phyloP scores from a whole-genome alignment of 768 basidiomycete genomes.

The Phaffia australis region DNA sequence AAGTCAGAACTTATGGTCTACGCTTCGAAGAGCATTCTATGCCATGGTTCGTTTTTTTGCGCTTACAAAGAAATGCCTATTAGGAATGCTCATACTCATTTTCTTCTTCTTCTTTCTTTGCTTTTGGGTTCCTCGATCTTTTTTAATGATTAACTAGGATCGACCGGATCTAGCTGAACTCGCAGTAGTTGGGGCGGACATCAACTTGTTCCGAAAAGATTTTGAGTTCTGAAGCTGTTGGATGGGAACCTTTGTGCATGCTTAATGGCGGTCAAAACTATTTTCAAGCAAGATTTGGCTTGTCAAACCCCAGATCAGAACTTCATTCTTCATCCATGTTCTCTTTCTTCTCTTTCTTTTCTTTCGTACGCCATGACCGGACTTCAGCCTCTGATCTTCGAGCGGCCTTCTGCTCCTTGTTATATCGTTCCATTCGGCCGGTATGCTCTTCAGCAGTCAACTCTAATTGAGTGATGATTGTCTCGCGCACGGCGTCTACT shows the following conservation, averaged over 20 bases:
- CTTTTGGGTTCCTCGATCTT: background rate
- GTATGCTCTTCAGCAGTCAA: background rate
- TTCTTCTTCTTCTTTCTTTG: background rate
- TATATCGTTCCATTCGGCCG: too few species aligned
- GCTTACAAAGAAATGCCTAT: too few species aligned
- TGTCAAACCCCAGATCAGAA: too few species aligned
- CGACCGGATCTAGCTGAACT: conserved; percentile 70
- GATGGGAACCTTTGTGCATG: background rate
- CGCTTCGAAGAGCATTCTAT: conserved; percentile 66
- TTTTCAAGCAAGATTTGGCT: too few species aligned
- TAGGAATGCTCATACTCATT: background rate
- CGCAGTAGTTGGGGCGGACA: conserved; percentile 52
- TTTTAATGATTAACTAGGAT: conserved; percentile 43
- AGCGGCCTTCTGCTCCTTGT: too few species aligned
- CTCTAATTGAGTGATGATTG: conserved; percentile 8
- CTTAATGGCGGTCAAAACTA: background rate
- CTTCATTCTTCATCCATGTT: too few species aligned
- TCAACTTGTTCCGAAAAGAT: conserved; percentile 67
- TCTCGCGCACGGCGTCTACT: conserved; percentile 11
- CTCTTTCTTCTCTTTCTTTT: too few species aligned
- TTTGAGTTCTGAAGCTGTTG: conserved; percentile 62
- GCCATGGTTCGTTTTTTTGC: conserved; percentile 53
- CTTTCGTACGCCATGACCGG: too few species aligned
- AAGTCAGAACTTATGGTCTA: conserved; percentile 80
- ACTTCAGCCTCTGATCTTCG: too few species aligned